Percentiles rank a stretch among this genome's conserved stretches.
These are phyloP conservation scores for Metschnikowia cubensis DNA, from an alignment of 805 yeast genomes.

Conservation along the genomic window DNA sequence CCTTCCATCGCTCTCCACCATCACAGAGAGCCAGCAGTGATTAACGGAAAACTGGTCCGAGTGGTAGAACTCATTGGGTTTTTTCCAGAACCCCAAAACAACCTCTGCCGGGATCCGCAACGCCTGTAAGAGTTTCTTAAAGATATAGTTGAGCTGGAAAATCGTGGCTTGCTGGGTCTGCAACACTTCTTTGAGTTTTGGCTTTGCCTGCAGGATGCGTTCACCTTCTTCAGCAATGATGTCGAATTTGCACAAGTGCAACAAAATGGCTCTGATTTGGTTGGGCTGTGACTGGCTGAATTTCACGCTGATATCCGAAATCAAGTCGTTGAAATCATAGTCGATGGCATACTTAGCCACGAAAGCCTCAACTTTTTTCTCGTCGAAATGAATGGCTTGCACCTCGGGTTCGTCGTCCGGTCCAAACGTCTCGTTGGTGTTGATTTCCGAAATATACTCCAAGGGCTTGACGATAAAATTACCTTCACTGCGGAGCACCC, in stretches of 20 bases:
- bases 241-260: conserved; percentile 67
- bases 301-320: conserved; percentile 38
- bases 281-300: conserved; percentile 41
- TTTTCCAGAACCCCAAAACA: conserved; percentile 78
- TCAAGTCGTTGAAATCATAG: conserved; percentile 38
- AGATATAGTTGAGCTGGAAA: conserved; percentile 72
- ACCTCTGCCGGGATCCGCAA: conserved; percentile 72
- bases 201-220: conserved; percentile 35
- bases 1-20: conserved; percentile 55
- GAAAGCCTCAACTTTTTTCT: conserved; percentile 30
- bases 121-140: conserved; percentile 66
- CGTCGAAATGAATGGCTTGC: conserved; percentile 15
- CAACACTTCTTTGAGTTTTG: conserved; percentile 42
- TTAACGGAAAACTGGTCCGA: conserved; percentile 54
- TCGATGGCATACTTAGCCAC: conserved; percentile 26
- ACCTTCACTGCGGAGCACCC: conserved; percentile 42
- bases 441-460: conserved; percentile 40
- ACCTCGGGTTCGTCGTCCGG: conserved; percentile 16
- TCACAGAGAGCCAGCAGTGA: conserved; percentile 86
- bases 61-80: conserved; percentile 60
- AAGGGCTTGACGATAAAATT: conserved; percentile 40
- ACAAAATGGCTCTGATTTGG: conserved; percentile 55
- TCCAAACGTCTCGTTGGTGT: conserved; percentile 35
- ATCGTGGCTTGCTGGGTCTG: conserved; percentile 53
- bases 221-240: conserved; percentile 34